Percentiles rank a stretch among this genome's conserved stretches.
These are phyloP conservation scores for Plasmodium cynomolgi DNA, from an alignment of 169 alveolate species.

Conservation along the genomic window DNA sequence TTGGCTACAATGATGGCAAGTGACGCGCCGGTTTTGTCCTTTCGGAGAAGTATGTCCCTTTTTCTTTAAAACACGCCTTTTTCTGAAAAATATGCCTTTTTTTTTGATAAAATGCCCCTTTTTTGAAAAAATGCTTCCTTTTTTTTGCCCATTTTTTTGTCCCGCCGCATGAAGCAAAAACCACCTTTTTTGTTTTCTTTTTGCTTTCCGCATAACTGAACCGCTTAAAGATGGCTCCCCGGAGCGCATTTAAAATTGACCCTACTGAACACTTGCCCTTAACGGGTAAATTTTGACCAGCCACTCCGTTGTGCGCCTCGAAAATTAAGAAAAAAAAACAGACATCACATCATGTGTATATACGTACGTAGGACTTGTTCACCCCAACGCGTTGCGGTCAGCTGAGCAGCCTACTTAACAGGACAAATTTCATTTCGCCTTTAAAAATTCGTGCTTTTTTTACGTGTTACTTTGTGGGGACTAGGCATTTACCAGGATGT, in stretches of 20 bases:
- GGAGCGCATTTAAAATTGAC: background rate
- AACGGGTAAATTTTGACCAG: background rate
- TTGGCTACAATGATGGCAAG: constrained; percentile 21
- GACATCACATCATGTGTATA: background rate
- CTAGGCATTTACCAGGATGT: no score
- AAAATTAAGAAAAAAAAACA: background rate
- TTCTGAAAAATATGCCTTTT: background rate
- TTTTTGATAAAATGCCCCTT: background rate
- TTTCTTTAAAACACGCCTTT: background rate
- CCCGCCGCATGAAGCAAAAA: background rate
- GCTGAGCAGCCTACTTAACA: background rate
- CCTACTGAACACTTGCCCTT: background rate
- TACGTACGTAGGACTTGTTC: background rate
- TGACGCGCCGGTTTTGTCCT: background rate
- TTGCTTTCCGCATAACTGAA: background rate
- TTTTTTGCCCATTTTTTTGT: background rate
- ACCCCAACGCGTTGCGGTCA: background rate
- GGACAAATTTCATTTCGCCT: background rate
- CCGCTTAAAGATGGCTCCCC: background rate
- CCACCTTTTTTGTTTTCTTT: background rate
- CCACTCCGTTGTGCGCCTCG: background rate
- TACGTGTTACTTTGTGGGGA: background rate
- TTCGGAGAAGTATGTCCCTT: background rate
- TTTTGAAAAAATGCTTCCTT: background rate
- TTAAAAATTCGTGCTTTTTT: background rate